Conservation (phyloP, 2,329 filamentous ascomycete genomes). For the Penicillium verrucosum region DNA sequence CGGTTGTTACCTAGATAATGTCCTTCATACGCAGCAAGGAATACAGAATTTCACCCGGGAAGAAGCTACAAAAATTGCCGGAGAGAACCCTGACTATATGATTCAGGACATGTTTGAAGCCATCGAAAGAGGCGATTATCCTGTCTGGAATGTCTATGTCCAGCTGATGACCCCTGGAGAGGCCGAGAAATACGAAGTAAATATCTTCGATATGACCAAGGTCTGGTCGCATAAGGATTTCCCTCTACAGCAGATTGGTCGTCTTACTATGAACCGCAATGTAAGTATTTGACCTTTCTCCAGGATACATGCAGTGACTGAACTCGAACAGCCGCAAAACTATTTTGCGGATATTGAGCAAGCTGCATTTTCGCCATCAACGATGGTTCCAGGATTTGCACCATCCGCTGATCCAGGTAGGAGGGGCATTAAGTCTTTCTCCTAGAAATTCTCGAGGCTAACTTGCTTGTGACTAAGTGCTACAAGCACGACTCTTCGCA, state of each 20-base stretch:
- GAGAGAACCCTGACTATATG: constrained; percentile 75
- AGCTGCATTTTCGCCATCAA: constrained; percentile 63
- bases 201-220: constrained; percentile 80
- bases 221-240: constrained; percentile 74
- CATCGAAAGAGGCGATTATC: constrained; percentile 66
- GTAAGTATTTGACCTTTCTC: constrained; percentile 34
- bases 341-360: constrained; percentile 68
- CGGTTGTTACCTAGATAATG: neutral
- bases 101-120: constrained; percentile 70
- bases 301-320: neutral
- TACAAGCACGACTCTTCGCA: constrained; percentile 60
- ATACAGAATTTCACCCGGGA: constrained; percentile 57
- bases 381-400: constrained; percentile 62
- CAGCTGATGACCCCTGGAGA: constrained; percentile 67
- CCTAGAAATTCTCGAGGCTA: neutral
- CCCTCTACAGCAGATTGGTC: constrained; percentile 71
- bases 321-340: constrained; percentile 45
- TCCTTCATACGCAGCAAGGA: constrained; percentile 15
- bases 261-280: constrained; percentile 72
- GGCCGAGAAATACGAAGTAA: constrained; percentile 75
- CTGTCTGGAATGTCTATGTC: constrained; percentile 75
- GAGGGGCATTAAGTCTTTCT: neutral
- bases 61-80: constrained; percentile 68
- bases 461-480: constrained; percentile 37
- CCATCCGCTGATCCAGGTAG: constrained; percentile 58